A percentile compares a stretch with the other conserved stretches of the same genome.
Evolutionary conservation across 1,284 basidiomycete species (phyloP).

Genomic region (Coniferiporia weirii): DNA sequence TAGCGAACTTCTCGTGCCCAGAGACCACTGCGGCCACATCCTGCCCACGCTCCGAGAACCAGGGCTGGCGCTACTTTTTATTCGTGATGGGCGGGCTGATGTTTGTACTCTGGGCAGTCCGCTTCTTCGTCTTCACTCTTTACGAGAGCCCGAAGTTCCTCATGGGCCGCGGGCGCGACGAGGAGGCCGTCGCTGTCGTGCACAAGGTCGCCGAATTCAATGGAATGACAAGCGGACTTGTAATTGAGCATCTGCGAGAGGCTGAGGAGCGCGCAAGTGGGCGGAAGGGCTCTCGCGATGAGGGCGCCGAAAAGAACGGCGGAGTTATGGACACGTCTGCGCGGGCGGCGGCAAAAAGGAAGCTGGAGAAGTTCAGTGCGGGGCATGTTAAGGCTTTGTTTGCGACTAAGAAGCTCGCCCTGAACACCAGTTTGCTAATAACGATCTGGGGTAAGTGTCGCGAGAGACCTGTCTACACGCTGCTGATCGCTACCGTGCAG

Average conservation of each 20-base stretch:
- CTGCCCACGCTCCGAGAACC: constrained; percentile 42
- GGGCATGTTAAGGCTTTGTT: constrained; percentile 24
- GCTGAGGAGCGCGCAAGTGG: constrained; percentile 23
- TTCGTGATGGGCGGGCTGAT: constrained; percentile 59
- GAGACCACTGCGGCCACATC: constrained; percentile 34
- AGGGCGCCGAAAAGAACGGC: not conserved
- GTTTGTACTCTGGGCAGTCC: constrained; percentile 56
- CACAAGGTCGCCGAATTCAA: constrained; percentile 69
- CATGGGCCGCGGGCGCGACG: constrained; percentile 65
- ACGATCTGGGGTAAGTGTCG: constrained; percentile 14
- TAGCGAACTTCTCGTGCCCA: constrained; percentile 55
- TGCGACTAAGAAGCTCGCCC: constrained; percentile 17
- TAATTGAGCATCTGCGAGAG: constrained; percentile 41
- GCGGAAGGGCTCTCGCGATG: constrained; percentile 3
- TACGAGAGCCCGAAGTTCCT: constrained; percentile 75
- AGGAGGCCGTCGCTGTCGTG: constrained; percentile 66
- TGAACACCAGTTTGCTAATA: constrained; percentile 16
- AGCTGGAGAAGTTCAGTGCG: constrained; percentile 40
- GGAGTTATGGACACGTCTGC: constrained; percentile 24
- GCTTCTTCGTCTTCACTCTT: constrained; percentile 71
- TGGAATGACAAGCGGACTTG: constrained; percentile 40
- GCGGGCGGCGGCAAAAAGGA: constrained; percentile 32
- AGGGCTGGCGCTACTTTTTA: constrained; percentile 72
- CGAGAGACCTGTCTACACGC: constrained; percentile 38
- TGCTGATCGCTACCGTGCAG: constrained; percentile 56